Evolutionary conservation across 2,329 filamentous ascomycete genomes (phyloP).

Genomic region (Cladophialophora bantiana): DNA sequence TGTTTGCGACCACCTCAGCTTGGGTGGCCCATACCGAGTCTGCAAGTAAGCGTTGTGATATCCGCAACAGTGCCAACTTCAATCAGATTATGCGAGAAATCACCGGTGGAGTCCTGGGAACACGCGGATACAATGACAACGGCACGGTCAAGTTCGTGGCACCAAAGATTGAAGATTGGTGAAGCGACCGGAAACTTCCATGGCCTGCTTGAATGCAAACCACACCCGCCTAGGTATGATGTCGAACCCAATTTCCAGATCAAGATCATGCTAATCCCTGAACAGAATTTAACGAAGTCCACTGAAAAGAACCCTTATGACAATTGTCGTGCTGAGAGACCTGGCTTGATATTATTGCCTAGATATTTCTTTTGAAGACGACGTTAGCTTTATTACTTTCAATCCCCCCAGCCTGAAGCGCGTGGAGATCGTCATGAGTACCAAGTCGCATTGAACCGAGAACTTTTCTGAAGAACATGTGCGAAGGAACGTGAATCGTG

Average conservation of each 20-base stretch:
- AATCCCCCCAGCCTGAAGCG: not conserved
- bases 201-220: not conserved
- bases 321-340: not conserved
- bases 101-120: slow-evolving; percentile 49
- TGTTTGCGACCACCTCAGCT: slow-evolving; percentile 48
- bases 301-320: not conserved
- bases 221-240: not conserved
- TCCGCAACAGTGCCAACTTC: slow-evolving; percentile 44
- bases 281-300: not conserved
- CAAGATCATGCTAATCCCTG: not conserved
- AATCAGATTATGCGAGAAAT: slow-evolving; percentile 48
- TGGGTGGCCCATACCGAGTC: slow-evolving; percentile 53
- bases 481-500: not conserved
- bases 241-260: not conserved
- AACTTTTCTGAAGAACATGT: not conserved
- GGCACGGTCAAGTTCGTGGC: slow-evolving; percentile 46
- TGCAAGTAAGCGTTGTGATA: slow-evolving; percentile 46
- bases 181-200: not conserved
- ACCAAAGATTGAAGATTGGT: slow-evolving; percentile 28
- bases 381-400: not conserved
- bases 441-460: not conserved
- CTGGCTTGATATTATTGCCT: not conserved
- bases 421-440: not conserved
- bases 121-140: slow-evolving; percentile 44
- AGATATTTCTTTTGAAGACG: not conserved